Evolutionary conservation across 2,329 filamentous ascomycete species (phyloP).

Genomic region (Verticillium longisporum): DNA sequence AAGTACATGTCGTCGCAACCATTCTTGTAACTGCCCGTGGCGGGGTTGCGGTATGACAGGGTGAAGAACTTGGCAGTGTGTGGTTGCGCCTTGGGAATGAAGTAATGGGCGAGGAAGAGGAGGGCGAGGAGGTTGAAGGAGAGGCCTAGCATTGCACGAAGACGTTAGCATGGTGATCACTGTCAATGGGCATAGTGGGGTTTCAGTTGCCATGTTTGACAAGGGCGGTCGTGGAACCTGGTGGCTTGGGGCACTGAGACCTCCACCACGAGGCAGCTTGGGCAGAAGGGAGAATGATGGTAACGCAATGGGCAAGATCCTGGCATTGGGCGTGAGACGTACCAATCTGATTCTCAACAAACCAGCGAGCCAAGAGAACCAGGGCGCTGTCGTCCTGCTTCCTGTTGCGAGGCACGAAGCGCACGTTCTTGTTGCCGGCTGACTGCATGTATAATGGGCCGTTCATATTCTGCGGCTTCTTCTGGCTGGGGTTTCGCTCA

Average conservation of each 20-base stretch:
- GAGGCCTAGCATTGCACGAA: slow-evolving; percentile 45
- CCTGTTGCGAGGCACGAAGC: slow-evolving; percentile 51
- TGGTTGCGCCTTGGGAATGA: slow-evolving; percentile 71
- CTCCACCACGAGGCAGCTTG: background rate
- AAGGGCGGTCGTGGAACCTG: background rate
- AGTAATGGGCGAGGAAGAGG: slow-evolving; percentile 72
- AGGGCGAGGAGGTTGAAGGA: slow-evolving; percentile 80
- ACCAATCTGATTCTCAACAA: slow-evolving; percentile 78
- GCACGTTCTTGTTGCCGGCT: slow-evolving; percentile 37
- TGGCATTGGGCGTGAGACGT: slow-evolving; percentile 24
- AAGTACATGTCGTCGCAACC: slow-evolving; percentile 76
- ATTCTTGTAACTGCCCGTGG: slow-evolving; percentile 63
- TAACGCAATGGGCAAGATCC: background rate
- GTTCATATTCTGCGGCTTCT: slow-evolving; percentile 35
- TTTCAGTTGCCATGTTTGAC: background rate
- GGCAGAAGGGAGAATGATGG: background rate
- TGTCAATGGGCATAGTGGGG: background rate
- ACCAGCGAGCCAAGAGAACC: slow-evolving; percentile 58
- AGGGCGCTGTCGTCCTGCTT: slow-evolving; percentile 55
- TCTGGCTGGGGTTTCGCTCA: slow-evolving; percentile 9
- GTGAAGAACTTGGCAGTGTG: slow-evolving; percentile 85
- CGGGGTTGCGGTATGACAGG: slow-evolving; percentile 72
- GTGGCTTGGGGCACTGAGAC: background rate
- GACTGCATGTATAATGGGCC: slow-evolving; percentile 52
- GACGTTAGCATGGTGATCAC: slow-evolving; percentile 14